Percentiles rank a stretch among this genome's conserved stretches.
phyloP scores from a whole-genome alignment of 352 stramenopile species.

The Globisporangium splendens region DNA sequence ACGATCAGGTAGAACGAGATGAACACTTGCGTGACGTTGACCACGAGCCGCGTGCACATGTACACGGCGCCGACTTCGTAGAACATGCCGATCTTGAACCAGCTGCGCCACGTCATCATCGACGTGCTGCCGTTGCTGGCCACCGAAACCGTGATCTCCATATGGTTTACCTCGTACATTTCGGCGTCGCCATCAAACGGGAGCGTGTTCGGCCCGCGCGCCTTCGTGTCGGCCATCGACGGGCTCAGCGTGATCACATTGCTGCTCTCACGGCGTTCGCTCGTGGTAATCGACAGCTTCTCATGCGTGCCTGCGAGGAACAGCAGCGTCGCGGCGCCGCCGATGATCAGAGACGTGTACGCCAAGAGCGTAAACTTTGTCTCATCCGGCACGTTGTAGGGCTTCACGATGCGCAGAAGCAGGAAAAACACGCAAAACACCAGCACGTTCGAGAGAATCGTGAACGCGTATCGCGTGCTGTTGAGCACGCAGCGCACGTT shows the following conservation, averaged over 20 bases:
- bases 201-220: conserved; percentile 37
- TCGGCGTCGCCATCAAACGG: conserved; percentile 55
- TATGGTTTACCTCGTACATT: conserved; percentile 18
- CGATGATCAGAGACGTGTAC: conserved; percentile 67
- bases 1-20: conserved; percentile 87
- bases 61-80: conserved; percentile 85
- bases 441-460: conserved; percentile 85
- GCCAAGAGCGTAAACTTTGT: conserved; percentile 77
- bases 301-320: conserved; percentile 75
- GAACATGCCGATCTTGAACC: conserved; percentile 80
- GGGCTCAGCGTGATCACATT: conserved; percentile 38
- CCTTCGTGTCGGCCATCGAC: conserved; percentile 46
- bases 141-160: conserved; percentile 13
- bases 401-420: conserved; percentile 50
- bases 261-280: conserved; percentile 21
- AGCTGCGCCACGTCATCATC: conserved; percentile 60
- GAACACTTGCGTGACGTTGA: conserved; percentile 86
- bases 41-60: conserved; percentile 85
- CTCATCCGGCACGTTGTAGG: conserved; percentile 58
- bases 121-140: conserved; percentile 24
- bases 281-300: conserved; percentile 27
- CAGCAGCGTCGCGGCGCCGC: conserved; percentile 50
- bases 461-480: conserved; percentile 81
- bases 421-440: conserved; percentile 81
- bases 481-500: conserved; percentile 81